Evolutionary conservation across 352 stramenopile genomes (phyloP).

Genomic region (Phytophthora syringae): DNA sequence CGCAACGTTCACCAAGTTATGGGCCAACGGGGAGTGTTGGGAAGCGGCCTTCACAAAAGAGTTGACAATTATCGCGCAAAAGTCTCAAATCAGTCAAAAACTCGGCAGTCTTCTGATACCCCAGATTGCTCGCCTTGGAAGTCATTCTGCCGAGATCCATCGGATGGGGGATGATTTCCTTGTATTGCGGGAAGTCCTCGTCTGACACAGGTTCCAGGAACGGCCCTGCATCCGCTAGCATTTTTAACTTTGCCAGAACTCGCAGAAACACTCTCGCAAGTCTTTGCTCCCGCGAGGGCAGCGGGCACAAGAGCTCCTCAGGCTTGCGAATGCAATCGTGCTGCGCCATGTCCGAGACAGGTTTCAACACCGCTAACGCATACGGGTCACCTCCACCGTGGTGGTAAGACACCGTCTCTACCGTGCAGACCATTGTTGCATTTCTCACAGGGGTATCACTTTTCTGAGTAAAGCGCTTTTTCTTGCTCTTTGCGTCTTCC

Average conservation of each 20-base stretch:
- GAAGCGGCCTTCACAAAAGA: conserved; percentile 85
- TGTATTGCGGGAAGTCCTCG: conserved; percentile 85
- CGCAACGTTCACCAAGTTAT: conserved; percentile 72
- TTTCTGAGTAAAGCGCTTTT: conserved; percentile 78
- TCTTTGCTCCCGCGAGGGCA: conserved; percentile 65
- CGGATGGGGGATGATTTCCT: conserved; percentile 77
- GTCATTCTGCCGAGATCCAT: conserved; percentile 77
- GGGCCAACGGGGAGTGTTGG: conserved; percentile 74
- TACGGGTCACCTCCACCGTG: conserved; percentile 85
- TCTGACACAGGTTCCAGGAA: conserved; percentile 85
- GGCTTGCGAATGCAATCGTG: conserved; percentile 41
- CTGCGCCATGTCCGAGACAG: conserved; percentile 36
- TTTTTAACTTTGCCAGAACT: conserved; percentile 67
- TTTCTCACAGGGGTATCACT: conserved; percentile 59
- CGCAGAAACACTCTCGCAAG: conserved; percentile 69
- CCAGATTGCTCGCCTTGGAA: conserved; percentile 55
- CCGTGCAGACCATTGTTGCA: conserved; percentile 64
- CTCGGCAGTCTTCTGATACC: conserved; percentile 59
- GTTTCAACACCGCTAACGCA: conserved; percentile 62
- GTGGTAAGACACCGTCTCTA: conserved; percentile 77
- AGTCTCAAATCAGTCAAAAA: conserved; percentile 77
- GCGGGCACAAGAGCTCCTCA: conserved; percentile 56
- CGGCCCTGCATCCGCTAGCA: conserved; percentile 63
- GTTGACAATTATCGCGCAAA: conserved; percentile 77
- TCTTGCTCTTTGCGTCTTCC: conserved; percentile 80